Percentiles rank a stretch among this genome's conserved stretches.
phyloP scores from a whole-genome alignment of 805 yeast genomes.

The Millerozyma miso region DNA sequence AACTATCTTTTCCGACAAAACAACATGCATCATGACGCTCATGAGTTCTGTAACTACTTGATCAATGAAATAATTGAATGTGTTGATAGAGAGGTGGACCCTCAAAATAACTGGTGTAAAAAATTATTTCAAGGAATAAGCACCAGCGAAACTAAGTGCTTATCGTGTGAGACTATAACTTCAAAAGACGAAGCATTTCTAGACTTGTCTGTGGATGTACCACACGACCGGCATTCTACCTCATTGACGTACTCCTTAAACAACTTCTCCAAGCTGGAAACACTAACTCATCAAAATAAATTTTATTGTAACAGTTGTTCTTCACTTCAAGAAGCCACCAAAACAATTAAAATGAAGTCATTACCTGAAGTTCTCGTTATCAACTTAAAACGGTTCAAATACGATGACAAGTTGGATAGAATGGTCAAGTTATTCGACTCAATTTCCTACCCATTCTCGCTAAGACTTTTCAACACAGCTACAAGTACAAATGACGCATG shows the following conservation, averaged over 20 bases:
- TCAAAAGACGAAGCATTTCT: slow-evolving; percentile 81
- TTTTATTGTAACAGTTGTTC: slow-evolving; percentile 90
- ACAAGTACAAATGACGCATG: slow-evolving; percentile 10
- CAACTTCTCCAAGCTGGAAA: slow-evolving; percentile 81
- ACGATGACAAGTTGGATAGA: slow-evolving; percentile 74
- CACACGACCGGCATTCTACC: slow-evolving; percentile 51
- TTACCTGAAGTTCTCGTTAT: slow-evolving; percentile 77
- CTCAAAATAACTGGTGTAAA: slow-evolving; percentile 49
- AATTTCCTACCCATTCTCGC: slow-evolving; percentile 70
- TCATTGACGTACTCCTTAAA: slow-evolving; percentile 74
- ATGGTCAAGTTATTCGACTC: slow-evolving; percentile 85
- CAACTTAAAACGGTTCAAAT: slow-evolving; percentile 89
- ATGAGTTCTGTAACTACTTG: slow-evolving; percentile 86
- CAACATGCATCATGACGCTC: slow-evolving; percentile 96
- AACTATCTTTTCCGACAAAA: slow-evolving; percentile 82
- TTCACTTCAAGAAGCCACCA: slow-evolving; percentile 90
- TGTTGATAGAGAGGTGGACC: slow-evolving; percentile 37
- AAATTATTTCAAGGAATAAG: slow-evolving; percentile 78
- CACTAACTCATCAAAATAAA: slow-evolving; percentile 81
- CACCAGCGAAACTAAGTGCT: slow-evolving; percentile 84
- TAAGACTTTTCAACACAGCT: slow-evolving; percentile 69
- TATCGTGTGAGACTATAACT: slow-evolving; percentile 80
- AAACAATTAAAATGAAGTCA: slow-evolving; percentile 73
- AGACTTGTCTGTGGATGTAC: slow-evolving; percentile 82
- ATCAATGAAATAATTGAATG: slow-evolving; percentile 66